Percentiles rank a stretch among this genome's conserved stretches.
Evolutionary conservation across 306 rosid species (phyloP).

Genomic region (Glycyrrhiza uralensis): DNA sequence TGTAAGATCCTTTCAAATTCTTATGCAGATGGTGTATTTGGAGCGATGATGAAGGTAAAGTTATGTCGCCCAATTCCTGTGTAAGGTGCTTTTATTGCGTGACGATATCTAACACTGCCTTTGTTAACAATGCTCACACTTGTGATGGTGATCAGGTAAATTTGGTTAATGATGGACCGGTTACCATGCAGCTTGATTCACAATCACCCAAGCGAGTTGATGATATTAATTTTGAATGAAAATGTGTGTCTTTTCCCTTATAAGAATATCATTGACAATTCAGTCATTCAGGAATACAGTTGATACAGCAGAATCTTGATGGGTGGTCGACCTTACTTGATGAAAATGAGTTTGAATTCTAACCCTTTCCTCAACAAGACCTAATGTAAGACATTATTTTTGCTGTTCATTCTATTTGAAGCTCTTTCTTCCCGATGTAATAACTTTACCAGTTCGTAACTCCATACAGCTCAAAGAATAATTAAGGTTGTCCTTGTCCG

Average conservation of each 20-base stretch:
- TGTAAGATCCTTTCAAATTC: neutral
- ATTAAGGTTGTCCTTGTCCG: neutral
- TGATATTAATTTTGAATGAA: neutral
- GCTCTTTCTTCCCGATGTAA: constrained; percentile 13
- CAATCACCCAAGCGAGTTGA: constrained; percentile 65
- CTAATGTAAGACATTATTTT: constrained; percentile 15
- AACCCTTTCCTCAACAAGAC: neutral
- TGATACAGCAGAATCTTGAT: constrained; percentile 38
- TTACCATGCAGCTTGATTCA: constrained; percentile 91
- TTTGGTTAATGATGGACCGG: constrained; percentile 95
- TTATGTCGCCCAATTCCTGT: neutral
- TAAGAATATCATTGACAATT: constrained; percentile 14
- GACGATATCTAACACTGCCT: neutral
- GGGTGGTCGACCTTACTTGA: constrained; percentile 8
- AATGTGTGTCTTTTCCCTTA: neutral
- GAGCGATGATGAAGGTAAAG: constrained; percentile 91
- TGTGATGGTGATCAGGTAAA: constrained; percentile 51
- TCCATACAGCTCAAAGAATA: constrained; percentile 11
- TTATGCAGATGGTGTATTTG: constrained; percentile 83
- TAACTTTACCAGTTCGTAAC: neutral
- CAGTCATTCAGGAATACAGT: constrained; percentile 33
- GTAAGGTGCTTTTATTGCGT: neutral
- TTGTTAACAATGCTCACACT: constrained; percentile 10
- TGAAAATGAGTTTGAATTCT: constrained; percentile 15
- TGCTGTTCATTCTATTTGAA: constrained; percentile 4